Conservation (phyloP, 768 basidiomycete genomes). For the Boletus barrowsii region DNA sequence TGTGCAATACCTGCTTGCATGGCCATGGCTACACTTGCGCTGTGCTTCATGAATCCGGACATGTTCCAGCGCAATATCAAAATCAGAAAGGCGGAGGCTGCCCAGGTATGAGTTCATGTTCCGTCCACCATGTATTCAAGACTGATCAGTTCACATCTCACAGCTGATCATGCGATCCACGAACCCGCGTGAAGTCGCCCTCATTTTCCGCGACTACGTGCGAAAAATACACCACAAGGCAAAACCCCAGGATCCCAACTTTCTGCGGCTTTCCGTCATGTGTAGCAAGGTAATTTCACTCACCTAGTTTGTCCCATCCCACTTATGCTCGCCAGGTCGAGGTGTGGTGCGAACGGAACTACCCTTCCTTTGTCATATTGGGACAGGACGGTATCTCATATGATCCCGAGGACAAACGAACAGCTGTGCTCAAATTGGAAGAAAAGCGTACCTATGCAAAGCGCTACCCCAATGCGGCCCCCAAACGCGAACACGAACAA, state of each 20-base stretch:
- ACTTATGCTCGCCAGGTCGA: slow-evolving; percentile 60
- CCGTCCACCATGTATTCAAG: neutral
- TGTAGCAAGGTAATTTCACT: slow-evolving; percentile 67
- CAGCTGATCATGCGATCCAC: slow-evolving; percentile 91
- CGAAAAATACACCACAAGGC: slow-evolving; percentile 82
- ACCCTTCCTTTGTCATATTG: slow-evolving; percentile 77
- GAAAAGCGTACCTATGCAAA: slow-evolving; percentile 40
- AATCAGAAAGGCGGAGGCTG: slow-evolving; percentile 90
- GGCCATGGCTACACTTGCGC: slow-evolving; percentile 90
- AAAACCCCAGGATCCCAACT: slow-evolving; percentile 79
- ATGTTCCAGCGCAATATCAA: slow-evolving; percentile 91
- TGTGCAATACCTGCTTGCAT: slow-evolving; percentile 92
- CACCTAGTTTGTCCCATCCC: neutral
- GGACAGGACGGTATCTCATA: slow-evolving; percentile 31
- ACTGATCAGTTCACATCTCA: neutral
- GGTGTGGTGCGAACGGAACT: slow-evolving; percentile 90
- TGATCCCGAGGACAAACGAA: slow-evolving; percentile 55
- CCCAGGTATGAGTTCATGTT: slow-evolving; percentile 49
- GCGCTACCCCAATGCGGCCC: slow-evolving; percentile 9
- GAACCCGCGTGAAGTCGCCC: slow-evolving; percentile 87
- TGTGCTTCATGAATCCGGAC: slow-evolving; percentile 89
- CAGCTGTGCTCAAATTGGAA: slow-evolving; percentile 45
- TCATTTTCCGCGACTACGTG: slow-evolving; percentile 81
- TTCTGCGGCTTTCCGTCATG: slow-evolving; percentile 75
- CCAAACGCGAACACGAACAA: slow-evolving; percentile 2